These are phyloP conservation scores for Phyllosticta ampelicida DNA, from an alignment of 2,329 filamentous ascomycete genomes.

Conservation along the genomic window DNA sequence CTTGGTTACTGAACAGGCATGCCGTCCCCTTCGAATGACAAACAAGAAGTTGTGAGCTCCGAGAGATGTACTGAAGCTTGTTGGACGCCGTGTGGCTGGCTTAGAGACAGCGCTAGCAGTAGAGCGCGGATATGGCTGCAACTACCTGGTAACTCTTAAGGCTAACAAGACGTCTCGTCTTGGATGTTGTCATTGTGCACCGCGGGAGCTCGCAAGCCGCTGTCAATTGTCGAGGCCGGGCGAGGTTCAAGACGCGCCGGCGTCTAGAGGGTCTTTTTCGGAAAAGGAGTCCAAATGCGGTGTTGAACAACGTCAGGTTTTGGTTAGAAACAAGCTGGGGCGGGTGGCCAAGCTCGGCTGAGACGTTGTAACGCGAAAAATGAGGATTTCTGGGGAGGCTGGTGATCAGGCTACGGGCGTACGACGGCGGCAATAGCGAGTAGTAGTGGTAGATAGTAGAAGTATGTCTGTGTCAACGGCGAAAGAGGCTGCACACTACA, in stretches of 20 bases:
- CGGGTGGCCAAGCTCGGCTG: background rate
- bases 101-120: background rate
- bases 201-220: background rate
- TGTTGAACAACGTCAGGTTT: background rate
- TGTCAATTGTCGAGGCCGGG: background rate
- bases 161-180: background rate
- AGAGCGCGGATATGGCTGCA: background rate
- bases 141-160: background rate
- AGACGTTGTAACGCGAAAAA: background rate
- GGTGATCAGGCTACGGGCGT: background rate
- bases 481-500: background rate
- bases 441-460: too few relatives aligned
- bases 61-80: background rate
- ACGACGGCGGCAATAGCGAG: background rate
- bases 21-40: background rate
- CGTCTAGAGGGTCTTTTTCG: background rate
- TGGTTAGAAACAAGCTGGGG: background rate
- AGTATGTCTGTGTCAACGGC: too few relatives aligned
- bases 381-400: background rate
- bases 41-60: background rate
- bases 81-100: background rate
- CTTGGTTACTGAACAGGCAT: background rate
- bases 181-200: background rate
- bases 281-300: background rate
- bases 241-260: background rate